A percentile compares a stretch with the other conserved stretches of the same genome.
Evolutionary conservation across 1,284 basidiomycete genomes (phyloP).

Genomic region (Sporisorium reilianum): DNA sequence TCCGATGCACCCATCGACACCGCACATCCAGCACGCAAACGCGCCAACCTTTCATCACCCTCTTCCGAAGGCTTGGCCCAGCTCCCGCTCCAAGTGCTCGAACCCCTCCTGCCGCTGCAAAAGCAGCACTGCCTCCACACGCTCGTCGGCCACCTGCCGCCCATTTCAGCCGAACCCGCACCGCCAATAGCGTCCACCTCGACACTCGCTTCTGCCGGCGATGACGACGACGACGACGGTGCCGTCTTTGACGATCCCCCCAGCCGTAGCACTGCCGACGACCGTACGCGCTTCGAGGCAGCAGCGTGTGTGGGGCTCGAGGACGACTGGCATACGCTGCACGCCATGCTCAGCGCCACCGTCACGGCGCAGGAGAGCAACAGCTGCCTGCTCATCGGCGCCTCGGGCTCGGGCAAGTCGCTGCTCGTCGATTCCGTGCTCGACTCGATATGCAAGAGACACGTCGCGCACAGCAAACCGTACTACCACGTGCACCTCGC

Average conservation of each 20-base stretch:
- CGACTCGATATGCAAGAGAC: constrained; percentile 9
- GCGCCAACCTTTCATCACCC: constrained; percentile 3
- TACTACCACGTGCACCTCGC: constrained; percentile 58
- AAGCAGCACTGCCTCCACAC: constrained; percentile 29
- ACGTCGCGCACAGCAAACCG: constrained; percentile 3
- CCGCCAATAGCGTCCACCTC: constrained; percentile 7
- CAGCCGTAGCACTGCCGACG: not conserved
- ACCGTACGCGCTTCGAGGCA: constrained; percentile 10
- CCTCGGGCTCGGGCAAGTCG: constrained; percentile 56
- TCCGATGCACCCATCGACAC: not conserved
- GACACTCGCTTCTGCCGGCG: not conserved
- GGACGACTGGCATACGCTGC: constrained; percentile 53
- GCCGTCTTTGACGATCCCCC: constrained; percentile 12
- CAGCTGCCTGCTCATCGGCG: constrained; percentile 62
- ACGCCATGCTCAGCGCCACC: constrained; percentile 47
- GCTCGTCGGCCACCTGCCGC: constrained; percentile 30
- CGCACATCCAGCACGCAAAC: constrained; percentile 6
- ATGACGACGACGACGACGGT: constrained; percentile 16
- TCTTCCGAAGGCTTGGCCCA: constrained; percentile 9
- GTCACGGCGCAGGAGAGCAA: constrained; percentile 60
- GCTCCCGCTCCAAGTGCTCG: constrained; percentile 16
- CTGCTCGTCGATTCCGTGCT: constrained; percentile 61
- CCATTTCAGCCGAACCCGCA: not conserved
- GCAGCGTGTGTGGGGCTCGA: constrained; percentile 53
- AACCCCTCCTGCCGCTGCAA: constrained; percentile 17